Conservation (phyloP, 2,329 filamentous ascomycete genomes). For the Fusarium falciforme region DNA sequence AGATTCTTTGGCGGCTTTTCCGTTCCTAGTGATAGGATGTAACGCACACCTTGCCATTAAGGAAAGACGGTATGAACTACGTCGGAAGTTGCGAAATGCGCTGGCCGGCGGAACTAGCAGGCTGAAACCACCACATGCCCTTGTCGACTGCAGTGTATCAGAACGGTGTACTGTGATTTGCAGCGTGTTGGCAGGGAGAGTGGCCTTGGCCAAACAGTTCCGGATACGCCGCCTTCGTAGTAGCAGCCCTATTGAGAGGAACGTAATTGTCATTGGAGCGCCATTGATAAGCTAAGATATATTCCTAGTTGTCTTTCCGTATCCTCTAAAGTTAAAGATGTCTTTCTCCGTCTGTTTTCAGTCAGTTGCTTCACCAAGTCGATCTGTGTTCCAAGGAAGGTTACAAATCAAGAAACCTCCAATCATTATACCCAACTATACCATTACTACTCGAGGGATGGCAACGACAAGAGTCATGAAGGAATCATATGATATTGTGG, state of each 20-base stretch:
- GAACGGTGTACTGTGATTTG: background rate
- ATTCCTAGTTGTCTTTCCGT: background rate
- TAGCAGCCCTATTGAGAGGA: background rate
- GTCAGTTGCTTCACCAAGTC: background rate
- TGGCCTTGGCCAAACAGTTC: background rate
- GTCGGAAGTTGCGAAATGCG: background rate
- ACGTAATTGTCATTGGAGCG: background rate
- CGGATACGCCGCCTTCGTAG: background rate
- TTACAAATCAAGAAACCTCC: background rate
- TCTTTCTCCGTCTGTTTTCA: background rate
- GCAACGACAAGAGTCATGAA: conserved; percentile 1
- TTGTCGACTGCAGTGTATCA: background rate
- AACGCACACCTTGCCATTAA: background rate
- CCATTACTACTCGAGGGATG: background rate
- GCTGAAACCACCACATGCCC: background rate
- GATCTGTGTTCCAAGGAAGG: background rate
- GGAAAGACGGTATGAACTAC: background rate
- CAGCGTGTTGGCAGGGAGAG: background rate
- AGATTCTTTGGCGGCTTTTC: background rate
- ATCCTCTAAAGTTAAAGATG: background rate
- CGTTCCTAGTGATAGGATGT: background rate
- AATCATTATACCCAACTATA: background rate
- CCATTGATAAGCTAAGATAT: background rate
- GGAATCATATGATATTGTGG: conserved; percentile 37
- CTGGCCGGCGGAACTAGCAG: background rate